These are phyloP conservation scores for Alectoria sarmentosa DNA, from an alignment of 495 filamentous ascomycete species.

Conservation along the genomic window DNA sequence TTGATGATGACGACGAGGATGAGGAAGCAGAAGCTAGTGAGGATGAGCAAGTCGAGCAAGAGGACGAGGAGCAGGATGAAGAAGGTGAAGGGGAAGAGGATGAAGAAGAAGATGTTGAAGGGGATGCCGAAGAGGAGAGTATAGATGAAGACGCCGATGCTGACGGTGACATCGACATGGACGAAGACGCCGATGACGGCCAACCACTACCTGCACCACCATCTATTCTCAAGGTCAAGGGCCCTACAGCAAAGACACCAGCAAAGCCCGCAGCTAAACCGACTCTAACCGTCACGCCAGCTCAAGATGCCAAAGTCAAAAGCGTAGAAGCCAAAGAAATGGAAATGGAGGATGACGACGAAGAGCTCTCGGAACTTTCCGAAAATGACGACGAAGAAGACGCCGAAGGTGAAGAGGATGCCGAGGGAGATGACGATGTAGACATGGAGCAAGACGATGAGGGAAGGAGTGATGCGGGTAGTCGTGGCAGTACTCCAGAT, in stretches of 20 bases:
- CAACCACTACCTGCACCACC: slow-evolving; percentile 29
- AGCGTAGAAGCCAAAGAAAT: slow-evolving; percentile 56
- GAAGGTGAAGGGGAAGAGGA: slow-evolving; percentile 51
- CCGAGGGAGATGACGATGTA: slow-evolving; percentile 37
- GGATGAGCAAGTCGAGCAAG: slow-evolving; percentile 30
- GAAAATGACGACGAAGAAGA: slow-evolving; percentile 47
- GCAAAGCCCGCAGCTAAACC: slow-evolving; percentile 30
- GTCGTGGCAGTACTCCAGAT: slow-evolving; percentile 64
- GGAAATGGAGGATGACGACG: slow-evolving; percentile 47
- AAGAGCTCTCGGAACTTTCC: slow-evolving; percentile 42
- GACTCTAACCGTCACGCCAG: slow-evolving; percentile 34
- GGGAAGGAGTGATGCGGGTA: slow-evolving; percentile 45
- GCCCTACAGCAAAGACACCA: slow-evolving; percentile 19
- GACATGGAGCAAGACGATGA: slow-evolving; percentile 64
- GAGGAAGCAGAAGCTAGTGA: slow-evolving; percentile 44
- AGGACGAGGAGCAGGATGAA: slow-evolving; percentile 51
- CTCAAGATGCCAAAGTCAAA: slow-evolving; percentile 36
- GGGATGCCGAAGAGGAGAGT: slow-evolving; percentile 50
- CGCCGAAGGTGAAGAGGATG: slow-evolving; percentile 49
- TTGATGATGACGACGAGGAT: slow-evolving; percentile 40
- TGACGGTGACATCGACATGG: slow-evolving; percentile 52
- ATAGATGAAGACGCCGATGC: slow-evolving; percentile 27
- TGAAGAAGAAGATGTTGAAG: slow-evolving; percentile 50
- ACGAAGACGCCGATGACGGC: slow-evolving; percentile 50
- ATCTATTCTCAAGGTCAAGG: slow-evolving; percentile 28